These are phyloP conservation scores for Pinus tabuliformis DNA, from an alignment of 75 land plant genomes.

Conservation along the genomic window DNA sequence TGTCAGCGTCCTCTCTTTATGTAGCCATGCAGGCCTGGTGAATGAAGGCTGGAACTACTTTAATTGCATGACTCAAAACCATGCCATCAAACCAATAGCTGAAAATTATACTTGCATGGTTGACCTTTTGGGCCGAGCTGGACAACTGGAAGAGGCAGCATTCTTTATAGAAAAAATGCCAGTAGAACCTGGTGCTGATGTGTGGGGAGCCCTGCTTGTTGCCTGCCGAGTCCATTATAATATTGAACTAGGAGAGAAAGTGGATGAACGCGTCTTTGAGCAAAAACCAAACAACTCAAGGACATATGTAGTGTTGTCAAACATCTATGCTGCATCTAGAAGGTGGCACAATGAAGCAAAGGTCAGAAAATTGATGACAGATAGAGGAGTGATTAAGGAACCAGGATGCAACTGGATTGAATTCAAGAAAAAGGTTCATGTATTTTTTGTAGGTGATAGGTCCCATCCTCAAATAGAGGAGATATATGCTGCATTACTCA, in stretches of 20 bases:
- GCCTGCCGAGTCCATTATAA: slow-evolving; percentile 14
- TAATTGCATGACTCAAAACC: slow-evolving; percentile 5
- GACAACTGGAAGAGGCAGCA: slow-evolving; percentile 14
- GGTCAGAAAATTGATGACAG: not conserved
- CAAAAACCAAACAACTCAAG: slow-evolving; percentile 4
- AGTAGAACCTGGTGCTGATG: slow-evolving; percentile 9
- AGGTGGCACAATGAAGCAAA: not conserved
- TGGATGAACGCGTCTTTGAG: slow-evolving; percentile 4
- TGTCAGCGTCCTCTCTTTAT: not conserved
- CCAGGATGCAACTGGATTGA: not conserved
- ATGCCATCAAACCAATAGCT: slow-evolving; percentile 5
- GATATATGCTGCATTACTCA: not conserved
- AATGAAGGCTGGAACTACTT: slow-evolving; percentile 14
- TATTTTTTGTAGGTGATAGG: not conserved
- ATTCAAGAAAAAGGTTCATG: not conserved
- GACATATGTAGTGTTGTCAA: slow-evolving; percentile 8
- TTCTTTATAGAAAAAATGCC: slow-evolving; percentile 16
- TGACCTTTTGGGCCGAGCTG: slow-evolving; percentile 28
- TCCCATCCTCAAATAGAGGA: not conserved
- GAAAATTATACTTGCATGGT: slow-evolving; percentile 23
- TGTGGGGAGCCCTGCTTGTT: slow-evolving; percentile 14
- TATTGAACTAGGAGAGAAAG: slow-evolving; percentile 13
- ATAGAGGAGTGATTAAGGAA: not conserved
- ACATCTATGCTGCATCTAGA: slow-evolving; percentile 7
- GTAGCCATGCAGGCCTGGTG: slow-evolving; percentile 15